Conservation (phyloP, 176 grass and related monocot species). For the Zea mays region Zm-B73-REFERENCE-NAM-5.0 NC_050104.1:139938001-139938500, state of each 20-base stretch:
- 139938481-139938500: slow-evolving; percentile 2
- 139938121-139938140: slow-evolving; percentile 8
- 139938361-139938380: slow-evolving; percentile 18
- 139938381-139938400: slow-evolving; percentile 8
- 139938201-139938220: slow-evolving; percentile 38
- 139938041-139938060: slow-evolving; percentile 68
- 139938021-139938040: slow-evolving; percentile 78
- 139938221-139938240: slow-evolving; percentile 62
- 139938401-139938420: slow-evolving; percentile 26
- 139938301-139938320: slow-evolving; percentile 3
- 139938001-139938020: slow-evolving; percentile 72
- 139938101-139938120: neutral
- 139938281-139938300: slow-evolving; percentile 19
- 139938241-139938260: slow-evolving; percentile 23
- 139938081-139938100: slow-evolving; percentile 17
- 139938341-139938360: neutral
- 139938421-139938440: neutral
- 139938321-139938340: slow-evolving; percentile 13
- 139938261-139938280: neutral
- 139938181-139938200: slow-evolving; percentile 75
- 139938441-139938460: neutral
- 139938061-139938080: slow-evolving; percentile 32
- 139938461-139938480: neutral
- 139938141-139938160: slow-evolving; percentile 70
- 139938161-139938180: slow-evolving; percentile 57